These are phyloP conservation scores for Beauveria rudraprayagi DNA, from an alignment of 2,329 filamentous ascomycete genomes.

Conservation along the genomic window DNA sequence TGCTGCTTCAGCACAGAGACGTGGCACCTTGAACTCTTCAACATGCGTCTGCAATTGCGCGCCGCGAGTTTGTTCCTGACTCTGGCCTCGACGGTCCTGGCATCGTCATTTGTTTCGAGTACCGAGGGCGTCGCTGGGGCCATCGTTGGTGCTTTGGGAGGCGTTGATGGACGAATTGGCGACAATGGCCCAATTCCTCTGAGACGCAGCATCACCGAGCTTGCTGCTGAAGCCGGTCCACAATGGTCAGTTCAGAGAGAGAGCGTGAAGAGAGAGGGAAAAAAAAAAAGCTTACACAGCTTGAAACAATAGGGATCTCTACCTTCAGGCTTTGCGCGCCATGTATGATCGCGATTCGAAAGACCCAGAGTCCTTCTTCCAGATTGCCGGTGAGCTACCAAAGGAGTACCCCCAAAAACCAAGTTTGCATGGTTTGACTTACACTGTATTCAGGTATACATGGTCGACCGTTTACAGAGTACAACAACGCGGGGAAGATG, in stretches of 20 bases:
- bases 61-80: background rate
- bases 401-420: background rate
- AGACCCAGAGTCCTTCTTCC: conserved; percentile 41
- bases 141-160: background rate
- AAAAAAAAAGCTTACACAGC: background rate
- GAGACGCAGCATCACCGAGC: conserved; percentile 39
- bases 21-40: background rate
- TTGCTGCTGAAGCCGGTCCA: conserved; percentile 33
- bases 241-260: conserved; percentile 25
- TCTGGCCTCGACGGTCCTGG: background rate
- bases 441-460: conserved; percentile 28
- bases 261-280: background rate
- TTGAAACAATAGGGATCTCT: conserved; percentile 36
- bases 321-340: conserved; percentile 36
- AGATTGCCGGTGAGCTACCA: conserved; percentile 34
- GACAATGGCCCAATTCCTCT: conserved; percentile 27
- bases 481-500: conserved; percentile 30
- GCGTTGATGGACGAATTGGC: background rate
- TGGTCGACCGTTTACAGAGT: conserved; percentile 34
- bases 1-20: background rate
- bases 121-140: background rate
- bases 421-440: background rate
- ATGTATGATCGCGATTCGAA: conserved; percentile 33
- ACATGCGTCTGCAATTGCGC: background rate
- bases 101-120: background rate